These are phyloP conservation scores for Spiraea crenata DNA, from an alignment of 331 rosid species.

Conservation along the genomic window DNA sequence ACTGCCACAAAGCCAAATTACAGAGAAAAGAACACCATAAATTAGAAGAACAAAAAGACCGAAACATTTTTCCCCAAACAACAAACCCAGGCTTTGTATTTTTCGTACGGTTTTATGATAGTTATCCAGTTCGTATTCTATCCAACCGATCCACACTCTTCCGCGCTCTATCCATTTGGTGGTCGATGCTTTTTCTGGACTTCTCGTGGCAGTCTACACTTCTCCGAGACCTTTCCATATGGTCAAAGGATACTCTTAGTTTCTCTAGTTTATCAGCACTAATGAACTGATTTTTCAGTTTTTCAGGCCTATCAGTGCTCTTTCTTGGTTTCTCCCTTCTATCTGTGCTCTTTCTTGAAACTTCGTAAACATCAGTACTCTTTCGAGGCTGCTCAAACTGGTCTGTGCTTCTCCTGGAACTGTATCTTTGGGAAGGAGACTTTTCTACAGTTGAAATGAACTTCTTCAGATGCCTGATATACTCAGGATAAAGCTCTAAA, in stretches of 20 bases:
- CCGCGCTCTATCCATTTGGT: slow-evolving; percentile 77
- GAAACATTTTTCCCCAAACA: slow-evolving; percentile 43
- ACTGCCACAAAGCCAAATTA: slow-evolving; percentile 57
- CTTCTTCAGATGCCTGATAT: slow-evolving; percentile 85
- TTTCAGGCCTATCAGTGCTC: slow-evolving; percentile 83
- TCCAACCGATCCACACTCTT: slow-evolving; percentile 89
- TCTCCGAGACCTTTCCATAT: slow-evolving; percentile 78
- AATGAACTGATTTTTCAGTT: slow-evolving; percentile 54
- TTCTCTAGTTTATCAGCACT: slow-evolving; percentile 80
- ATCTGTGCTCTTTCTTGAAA: slow-evolving; percentile 82
- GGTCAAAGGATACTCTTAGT: slow-evolving; percentile 64
- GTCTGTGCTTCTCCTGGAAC: slow-evolving; percentile 78
- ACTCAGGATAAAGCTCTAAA: slow-evolving; percentile 88
- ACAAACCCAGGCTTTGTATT: slow-evolving; percentile 52
- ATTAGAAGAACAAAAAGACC: slow-evolving; percentile 23
- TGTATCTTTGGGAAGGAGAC: slow-evolving; percentile 72
- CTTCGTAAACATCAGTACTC: slow-evolving; percentile 78
- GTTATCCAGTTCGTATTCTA: slow-evolving; percentile 73
- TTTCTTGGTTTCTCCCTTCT: slow-evolving; percentile 84
- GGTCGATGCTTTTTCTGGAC: slow-evolving; percentile 81
- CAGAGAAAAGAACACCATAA: slow-evolving; percentile 55
- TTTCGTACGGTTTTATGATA: slow-evolving; percentile 32
- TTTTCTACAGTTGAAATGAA: slow-evolving; percentile 79
- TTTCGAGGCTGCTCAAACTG: slow-evolving; percentile 82
- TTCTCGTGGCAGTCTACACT: slow-evolving; percentile 93